Evolutionary conservation across 495 filamentous ascomycete species (phyloP).

Genomic region (Amphirosellinia nigrospora): DNA sequence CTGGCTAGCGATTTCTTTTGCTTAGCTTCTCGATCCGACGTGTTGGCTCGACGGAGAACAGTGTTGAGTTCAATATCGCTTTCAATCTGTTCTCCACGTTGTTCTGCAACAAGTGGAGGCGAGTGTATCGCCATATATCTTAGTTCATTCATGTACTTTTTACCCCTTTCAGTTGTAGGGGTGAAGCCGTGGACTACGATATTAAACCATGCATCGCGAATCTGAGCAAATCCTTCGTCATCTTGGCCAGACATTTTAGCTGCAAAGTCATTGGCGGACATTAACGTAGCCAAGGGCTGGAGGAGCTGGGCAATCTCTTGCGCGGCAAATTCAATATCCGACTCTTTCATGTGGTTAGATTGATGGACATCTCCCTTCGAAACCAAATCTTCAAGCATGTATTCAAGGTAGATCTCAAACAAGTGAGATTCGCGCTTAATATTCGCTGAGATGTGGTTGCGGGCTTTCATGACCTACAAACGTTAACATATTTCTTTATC

Average conservation of each 20-base stretch:
- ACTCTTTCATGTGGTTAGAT: slow-evolving; percentile 65
- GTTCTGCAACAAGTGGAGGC: slow-evolving; percentile 80
- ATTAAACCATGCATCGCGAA: slow-evolving; percentile 97
- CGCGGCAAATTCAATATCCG: slow-evolving; percentile 77
- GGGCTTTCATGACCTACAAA: slow-evolving; percentile 70
- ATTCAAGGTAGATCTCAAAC: slow-evolving; percentile 77
- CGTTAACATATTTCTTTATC: slow-evolving; percentile 28
- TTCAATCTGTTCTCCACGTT: slow-evolving; percentile 84
- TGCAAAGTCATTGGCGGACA: slow-evolving; percentile 61
- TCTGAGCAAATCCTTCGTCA: slow-evolving; percentile 69
- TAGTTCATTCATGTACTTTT: slow-evolving; percentile 72
- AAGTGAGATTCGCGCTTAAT: slow-evolving; percentile 70
- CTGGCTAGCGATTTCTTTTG: slow-evolving; percentile 78
- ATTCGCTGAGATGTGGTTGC: slow-evolving; percentile 73
- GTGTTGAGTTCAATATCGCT: slow-evolving; percentile 96
- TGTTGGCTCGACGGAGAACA: slow-evolving; percentile 81
- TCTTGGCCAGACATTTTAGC: slow-evolving; percentile 52
- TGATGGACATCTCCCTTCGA: slow-evolving; percentile 81
- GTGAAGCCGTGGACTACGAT: slow-evolving; percentile 91
- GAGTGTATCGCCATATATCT: slow-evolving; percentile 83
- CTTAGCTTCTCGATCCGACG: slow-evolving; percentile 72
- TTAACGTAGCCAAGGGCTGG: slow-evolving; percentile 77
- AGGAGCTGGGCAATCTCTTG: slow-evolving; percentile 84
- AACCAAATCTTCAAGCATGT: slow-evolving; percentile 86
- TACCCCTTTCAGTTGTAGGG: slow-evolving; percentile 69